Evolutionary conservation across 2,329 filamentous ascomycete species (phyloP).

Genomic region (Paramyrothecium roridum): DNA sequence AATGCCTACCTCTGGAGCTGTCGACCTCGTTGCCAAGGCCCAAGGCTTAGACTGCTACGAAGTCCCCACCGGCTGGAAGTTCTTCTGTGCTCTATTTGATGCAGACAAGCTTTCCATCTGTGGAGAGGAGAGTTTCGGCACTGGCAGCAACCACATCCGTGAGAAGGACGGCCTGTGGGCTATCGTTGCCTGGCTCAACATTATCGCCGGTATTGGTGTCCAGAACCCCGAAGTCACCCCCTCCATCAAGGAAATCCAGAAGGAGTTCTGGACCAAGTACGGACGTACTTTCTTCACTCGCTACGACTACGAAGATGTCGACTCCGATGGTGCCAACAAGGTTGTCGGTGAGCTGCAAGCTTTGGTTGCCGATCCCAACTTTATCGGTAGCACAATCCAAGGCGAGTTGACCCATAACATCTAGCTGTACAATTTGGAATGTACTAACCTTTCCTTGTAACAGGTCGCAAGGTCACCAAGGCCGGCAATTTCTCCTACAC

Average conservation of each 20-base stretch:
- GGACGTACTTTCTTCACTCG: slow-evolving; percentile 98
- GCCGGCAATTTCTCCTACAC: slow-evolving; percentile 98
- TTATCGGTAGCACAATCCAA: slow-evolving; percentile 78
- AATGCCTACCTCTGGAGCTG: slow-evolving; percentile 95
- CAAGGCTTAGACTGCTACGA: slow-evolving; percentile 92
- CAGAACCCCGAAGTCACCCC: slow-evolving; percentile 76
- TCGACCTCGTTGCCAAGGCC: slow-evolving; percentile 93
- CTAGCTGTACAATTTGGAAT: neutral
- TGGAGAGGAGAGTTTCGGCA: slow-evolving; percentile 97
- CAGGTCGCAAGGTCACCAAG: slow-evolving; percentile 76
- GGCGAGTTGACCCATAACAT: slow-evolving; percentile 41
- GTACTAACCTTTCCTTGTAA: slow-evolving; percentile 17
- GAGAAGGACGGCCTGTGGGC: slow-evolving; percentile 99
- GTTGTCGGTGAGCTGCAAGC: slow-evolving; percentile 78
- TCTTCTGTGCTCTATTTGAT: slow-evolving; percentile 96
- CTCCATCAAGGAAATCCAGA: slow-evolving; percentile 93
- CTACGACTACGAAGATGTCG: slow-evolving; percentile 96
- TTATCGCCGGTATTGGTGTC: slow-evolving; percentile 90
- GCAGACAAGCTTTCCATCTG: slow-evolving; percentile 96
- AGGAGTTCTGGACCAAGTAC: slow-evolving; percentile 95
- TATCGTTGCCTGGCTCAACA: slow-evolving; percentile 96
- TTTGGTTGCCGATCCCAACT: slow-evolving; percentile 69
- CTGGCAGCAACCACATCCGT: slow-evolving; percentile 96
- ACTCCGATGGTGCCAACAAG: slow-evolving; percentile 86
- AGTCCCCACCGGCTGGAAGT: slow-evolving; percentile 98